Evolutionary conservation across 2,329 filamentous ascomycete species (phyloP).

Genomic region (Lachnellula hyalina): DNA sequence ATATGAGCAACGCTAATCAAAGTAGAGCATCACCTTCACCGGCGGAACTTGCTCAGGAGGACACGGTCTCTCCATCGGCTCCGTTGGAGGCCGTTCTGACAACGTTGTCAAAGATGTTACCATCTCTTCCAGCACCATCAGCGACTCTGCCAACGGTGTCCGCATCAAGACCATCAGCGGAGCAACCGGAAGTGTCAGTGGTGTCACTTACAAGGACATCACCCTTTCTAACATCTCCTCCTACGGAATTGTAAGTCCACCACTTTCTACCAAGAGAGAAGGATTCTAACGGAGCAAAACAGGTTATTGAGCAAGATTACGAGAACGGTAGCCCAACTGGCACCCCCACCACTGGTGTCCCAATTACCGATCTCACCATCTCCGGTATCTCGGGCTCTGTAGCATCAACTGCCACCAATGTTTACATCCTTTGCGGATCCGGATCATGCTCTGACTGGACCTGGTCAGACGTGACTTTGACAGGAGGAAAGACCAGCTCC

Average conservation of each 20-base stretch:
- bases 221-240: conserved; percentile 42
- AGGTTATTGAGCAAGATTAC: conserved; percentile 51
- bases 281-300: conserved; percentile 29
- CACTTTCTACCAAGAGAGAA: conserved; percentile 17
- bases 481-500: conserved; percentile 42
- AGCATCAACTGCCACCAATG: conserved; percentile 31
- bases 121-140: conserved; percentile 2
- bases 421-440: conserved; percentile 49
- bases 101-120: conserved; percentile 2
- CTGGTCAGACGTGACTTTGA: conserved; percentile 43
- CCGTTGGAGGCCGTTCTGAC: conserved; percentile 43
- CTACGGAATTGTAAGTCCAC: conserved; percentile 32
- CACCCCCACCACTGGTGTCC: conserved; percentile 41
- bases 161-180: conserved; percentile 52
- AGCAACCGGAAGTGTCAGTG: conserved; percentile 45
- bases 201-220: conserved; percentile 48
- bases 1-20: conserved; percentile 26
- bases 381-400: conserved; percentile 40
- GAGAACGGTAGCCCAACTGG: conserved; percentile 37
- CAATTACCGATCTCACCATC: conserved; percentile 44
- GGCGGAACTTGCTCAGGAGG: conserved; percentile 20
- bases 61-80: conserved; percentile 50
- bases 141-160: conserved; percentile 31
- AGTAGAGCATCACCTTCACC: conserved; percentile 14
- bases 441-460: conserved; percentile 47